Percentiles rank a stretch among this genome's conserved stretches.
These are phyloP conservation scores for Emmonsia crescens DNA, from an alignment of 2,329 filamentous ascomycete genomes.

Conservation along the genomic window DNA sequence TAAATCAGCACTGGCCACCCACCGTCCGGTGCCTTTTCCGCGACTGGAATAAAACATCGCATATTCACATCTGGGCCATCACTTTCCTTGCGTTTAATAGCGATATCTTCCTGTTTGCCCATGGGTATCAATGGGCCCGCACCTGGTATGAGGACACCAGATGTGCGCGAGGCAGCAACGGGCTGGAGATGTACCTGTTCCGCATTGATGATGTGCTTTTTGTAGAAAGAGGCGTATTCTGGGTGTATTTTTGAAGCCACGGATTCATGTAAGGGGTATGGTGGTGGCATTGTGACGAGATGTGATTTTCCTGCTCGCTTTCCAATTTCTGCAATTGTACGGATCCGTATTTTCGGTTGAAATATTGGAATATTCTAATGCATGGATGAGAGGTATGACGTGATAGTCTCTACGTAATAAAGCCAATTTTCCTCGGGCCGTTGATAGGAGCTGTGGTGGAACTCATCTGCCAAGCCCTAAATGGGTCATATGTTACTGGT, in stretches of 20 bases:
- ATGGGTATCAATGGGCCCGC: slow-evolving; percentile 41
- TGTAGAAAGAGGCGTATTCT: slow-evolving; percentile 45
- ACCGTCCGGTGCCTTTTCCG: slow-evolving; percentile 26
- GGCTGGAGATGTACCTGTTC: slow-evolving; percentile 47
- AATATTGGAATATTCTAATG: neutral
- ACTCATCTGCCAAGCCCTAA: neutral
- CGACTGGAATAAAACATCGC: slow-evolving; percentile 42
- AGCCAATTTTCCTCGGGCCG: neutral
- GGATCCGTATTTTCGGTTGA: neutral
- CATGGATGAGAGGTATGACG: neutral
- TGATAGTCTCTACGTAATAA: neutral
- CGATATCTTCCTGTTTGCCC: slow-evolving; percentile 37
- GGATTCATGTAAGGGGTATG: slow-evolving; percentile 41
- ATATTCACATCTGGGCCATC: slow-evolving; percentile 40
- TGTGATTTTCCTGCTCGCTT: neutral
- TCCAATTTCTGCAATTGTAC: neutral
- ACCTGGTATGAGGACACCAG: slow-evolving; percentile 43
- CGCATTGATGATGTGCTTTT: slow-evolving; percentile 39
- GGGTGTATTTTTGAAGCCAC: slow-evolving; percentile 37
- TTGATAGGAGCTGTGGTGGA: neutral
- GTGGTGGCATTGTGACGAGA: slow-evolving; percentile 18
- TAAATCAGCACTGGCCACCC: slow-evolving; percentile 50
- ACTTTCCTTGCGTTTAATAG: slow-evolving; percentile 34
- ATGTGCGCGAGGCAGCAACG: slow-evolving; percentile 40
- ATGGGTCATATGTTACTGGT: neutral